Evolutionary conservation across 2,329 filamentous ascomycete species (phyloP), one percentile per base, ranked within the genome.

Genomic region (Ilyonectria destructans): DNA sequence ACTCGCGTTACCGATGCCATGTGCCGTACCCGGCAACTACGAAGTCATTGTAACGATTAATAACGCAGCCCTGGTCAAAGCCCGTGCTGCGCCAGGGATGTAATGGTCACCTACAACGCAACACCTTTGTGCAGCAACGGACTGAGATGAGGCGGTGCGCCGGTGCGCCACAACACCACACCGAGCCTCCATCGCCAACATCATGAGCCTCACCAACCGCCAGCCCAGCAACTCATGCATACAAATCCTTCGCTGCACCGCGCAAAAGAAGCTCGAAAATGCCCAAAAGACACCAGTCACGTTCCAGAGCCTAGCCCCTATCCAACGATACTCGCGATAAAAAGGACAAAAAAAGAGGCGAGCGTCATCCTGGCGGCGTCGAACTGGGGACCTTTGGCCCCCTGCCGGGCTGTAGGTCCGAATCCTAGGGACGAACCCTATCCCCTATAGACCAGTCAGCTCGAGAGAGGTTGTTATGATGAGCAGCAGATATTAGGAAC

Each of bases 1-100:
- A 61, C 51, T 49, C 57, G 49, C 49, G 35, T 54, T 60, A 56
- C 62, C 56, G 62, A 65, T 52, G 57, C 63, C 63, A 66, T 61
- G 63, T 66, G 58, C 63, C 63, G 58, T 37, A 26, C 29, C 52
- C 56, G 19, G 57, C 56, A 65, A 65, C 49, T 23, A 45, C 46
- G 31, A 31, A 51, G 29, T 17, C 23, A 12, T 31, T 12, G 17
- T 17, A 56, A 59, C 26, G 15, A 54, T 37, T 56, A 59, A 49
- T 56, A 21, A 59, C 56, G 45, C 58, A 45, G 26, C 35, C 43
- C 62, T 43, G 51, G 45, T 55, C 31, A 29, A 58, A 52, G n/a
- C 43, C 58, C 43, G 13, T 26, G 29, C 19, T n/a, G n/a, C n/a
- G 19, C 17, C 40, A 52, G 52, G 48, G 52, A 58, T 54, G 58